Evolutionary conservation across 1,284 basidiomycete species (phyloP).

Genomic region (Wallemia hederae): DNA sequence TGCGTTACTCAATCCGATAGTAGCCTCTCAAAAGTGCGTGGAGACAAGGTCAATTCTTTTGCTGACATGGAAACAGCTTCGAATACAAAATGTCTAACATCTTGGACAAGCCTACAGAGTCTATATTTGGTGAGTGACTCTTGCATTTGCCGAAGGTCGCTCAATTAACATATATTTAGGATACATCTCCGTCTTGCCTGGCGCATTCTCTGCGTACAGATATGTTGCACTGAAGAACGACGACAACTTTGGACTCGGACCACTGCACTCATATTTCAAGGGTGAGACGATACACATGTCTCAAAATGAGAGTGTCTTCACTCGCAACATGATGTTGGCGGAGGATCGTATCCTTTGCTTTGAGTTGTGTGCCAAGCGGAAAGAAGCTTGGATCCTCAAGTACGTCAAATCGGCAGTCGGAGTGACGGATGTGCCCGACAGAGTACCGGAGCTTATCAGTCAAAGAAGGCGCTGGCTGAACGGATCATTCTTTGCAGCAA

Average conservation of each 20-base stretch:
- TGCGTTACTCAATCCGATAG: slow-evolving; percentile 56
- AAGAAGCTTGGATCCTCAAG: slow-evolving; percentile 71
- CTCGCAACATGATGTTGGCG: slow-evolving; percentile 31
- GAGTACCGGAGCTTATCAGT: slow-evolving; percentile 74
- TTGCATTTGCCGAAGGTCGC: background rate
- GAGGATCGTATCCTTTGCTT: slow-evolving; percentile 78
- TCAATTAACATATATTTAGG: background rate
- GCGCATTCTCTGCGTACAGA: slow-evolving; percentile 74
- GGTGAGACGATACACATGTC: slow-evolving; percentile 78
- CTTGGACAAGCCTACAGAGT: slow-evolving; percentile 78
- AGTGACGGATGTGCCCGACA: slow-evolving; percentile 88
- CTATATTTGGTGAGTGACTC: slow-evolving; percentile 46
- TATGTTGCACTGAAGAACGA: slow-evolving; percentile 78
- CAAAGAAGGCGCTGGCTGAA: slow-evolving; percentile 77
- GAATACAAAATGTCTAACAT: slow-evolving; percentile 40
- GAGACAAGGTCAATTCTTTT: background rate
- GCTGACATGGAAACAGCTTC: slow-evolving; percentile 3
- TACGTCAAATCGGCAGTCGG: slow-evolving; percentile 87
- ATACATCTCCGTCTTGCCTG: slow-evolving; percentile 23
- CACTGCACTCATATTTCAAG: slow-evolving; percentile 84
- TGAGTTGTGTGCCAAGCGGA: slow-evolving; percentile 74
- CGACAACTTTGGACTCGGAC: slow-evolving; percentile 41
- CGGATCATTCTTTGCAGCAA: slow-evolving; percentile 57
- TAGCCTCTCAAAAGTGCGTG: slow-evolving; percentile 61
- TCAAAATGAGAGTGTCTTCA: slow-evolving; percentile 16